These are phyloP conservation scores for Lenwebbia sp. DNA, from an alignment of 345 rosid species.

Conservation along the genomic window DNA sequence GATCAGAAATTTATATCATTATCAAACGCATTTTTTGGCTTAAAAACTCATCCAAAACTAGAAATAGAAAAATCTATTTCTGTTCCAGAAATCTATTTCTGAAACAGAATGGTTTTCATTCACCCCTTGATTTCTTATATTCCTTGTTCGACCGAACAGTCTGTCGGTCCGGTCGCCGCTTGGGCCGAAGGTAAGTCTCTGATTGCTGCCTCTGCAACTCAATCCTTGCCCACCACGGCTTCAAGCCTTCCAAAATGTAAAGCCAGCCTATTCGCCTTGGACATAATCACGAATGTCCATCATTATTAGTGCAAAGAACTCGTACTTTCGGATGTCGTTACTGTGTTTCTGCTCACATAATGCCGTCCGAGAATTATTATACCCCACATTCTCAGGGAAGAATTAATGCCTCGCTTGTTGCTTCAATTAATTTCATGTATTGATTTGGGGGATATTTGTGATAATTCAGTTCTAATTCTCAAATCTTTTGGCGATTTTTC, in stretches of 20 bases:
- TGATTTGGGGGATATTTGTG: no score
- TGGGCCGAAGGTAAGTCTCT: not conserved
- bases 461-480: no score
- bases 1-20: no score
- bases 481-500: no score
- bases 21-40: no score
- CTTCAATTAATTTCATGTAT: no score
- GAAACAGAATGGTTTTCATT: no score
- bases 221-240: not conserved
- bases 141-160: not conserved
- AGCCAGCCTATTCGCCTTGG: not conserved
- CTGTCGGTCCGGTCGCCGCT: not conserved
- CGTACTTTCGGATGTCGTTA: not conserved
- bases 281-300: not conserved
- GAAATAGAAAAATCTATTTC: no score
- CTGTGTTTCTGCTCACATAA: not conserved
- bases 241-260: not conserved
- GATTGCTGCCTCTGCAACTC: rapidly evolving
- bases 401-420: no score
- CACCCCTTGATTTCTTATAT: not conserved
- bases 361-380: not conserved
- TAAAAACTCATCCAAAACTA: no score
- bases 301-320: not conserved
- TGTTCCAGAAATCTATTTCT: no score
- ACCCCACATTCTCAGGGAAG: not conserved